A percentile compares a stretch with the other conserved stretches of the same genome.
These are phyloP conservation scores for Fusarium gaditjirri DNA, from an alignment of 2,329 filamentous ascomycete species.

Conservation along the genomic window DNA sequence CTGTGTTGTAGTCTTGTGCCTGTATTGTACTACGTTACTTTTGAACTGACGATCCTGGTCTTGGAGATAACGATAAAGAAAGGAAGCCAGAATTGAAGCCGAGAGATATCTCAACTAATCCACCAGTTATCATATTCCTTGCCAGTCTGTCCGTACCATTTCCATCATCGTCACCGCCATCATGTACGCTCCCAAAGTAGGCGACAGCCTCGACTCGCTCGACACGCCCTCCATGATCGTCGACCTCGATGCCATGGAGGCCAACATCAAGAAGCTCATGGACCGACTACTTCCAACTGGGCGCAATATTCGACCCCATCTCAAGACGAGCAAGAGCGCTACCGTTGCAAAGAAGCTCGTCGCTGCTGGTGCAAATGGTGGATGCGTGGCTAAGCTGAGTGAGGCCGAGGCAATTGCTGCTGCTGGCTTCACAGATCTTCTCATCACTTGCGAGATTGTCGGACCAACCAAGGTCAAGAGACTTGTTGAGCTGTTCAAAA, in stretches of 20 bases:
- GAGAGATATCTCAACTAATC: not conserved
- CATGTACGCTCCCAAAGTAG: slow-evolving; percentile 18
- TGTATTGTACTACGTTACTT: slow-evolving; percentile 9
- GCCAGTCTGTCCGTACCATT: not conserved
- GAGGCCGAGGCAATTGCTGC: slow-evolving; percentile 33
- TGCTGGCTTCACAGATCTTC: slow-evolving; percentile 30
- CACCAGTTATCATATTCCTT: not conserved
- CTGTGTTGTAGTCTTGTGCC: not conserved
- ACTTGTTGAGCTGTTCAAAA: slow-evolving; percentile 24
- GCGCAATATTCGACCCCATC: slow-evolving; percentile 40
- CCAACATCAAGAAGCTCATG: slow-evolving; percentile 61
- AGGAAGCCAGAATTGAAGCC: slow-evolving; percentile 2
- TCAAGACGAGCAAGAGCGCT: slow-evolving; percentile 33
- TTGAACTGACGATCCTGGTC: not conserved
- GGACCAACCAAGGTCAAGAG: slow-evolving; percentile 17
- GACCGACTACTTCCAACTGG: slow-evolving; percentile 55
- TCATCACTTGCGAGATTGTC: slow-evolving; percentile 37
- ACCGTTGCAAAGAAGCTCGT: slow-evolving; percentile 20
- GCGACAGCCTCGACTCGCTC: slow-evolving; percentile 45
- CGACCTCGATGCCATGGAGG: slow-evolving; percentile 62
- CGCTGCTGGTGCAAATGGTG: slow-evolving; percentile 29
- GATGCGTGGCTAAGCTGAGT: slow-evolving; percentile 31
- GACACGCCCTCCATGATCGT: slow-evolving; percentile 68
- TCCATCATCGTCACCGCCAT: not conserved
- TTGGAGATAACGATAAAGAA: not conserved